phyloP scores from a whole-genome alignment of 257 asterid species.

The Salvia splendens region DNA sequence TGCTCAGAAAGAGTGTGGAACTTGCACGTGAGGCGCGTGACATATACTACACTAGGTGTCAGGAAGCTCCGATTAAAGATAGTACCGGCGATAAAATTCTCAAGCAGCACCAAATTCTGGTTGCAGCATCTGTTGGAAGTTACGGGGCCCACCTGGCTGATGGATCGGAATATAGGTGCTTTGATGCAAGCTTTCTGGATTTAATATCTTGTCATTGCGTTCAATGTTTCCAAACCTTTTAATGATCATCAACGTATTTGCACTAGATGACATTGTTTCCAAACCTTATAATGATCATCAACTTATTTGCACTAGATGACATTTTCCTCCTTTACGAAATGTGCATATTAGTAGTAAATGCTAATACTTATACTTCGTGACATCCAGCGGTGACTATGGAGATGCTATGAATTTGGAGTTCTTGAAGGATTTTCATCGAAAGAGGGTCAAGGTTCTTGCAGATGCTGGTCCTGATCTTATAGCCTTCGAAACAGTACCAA shows the following conservation, averaged over 20 bases:
- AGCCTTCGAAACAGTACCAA: conserved; percentile 91
- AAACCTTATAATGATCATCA: not conserved
- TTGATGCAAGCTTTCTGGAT: conserved; percentile 18
- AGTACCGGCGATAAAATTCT: conserved; percentile 51
- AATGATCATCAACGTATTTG: not conserved
- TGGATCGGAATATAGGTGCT: conserved; percentile 91
- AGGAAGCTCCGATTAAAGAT: conserved; percentile 43
- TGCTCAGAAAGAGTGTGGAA: conserved; percentile 80
- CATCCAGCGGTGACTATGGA: conserved; percentile 78
- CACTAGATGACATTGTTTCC: not conserved
- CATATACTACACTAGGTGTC: conserved; percentile 55
- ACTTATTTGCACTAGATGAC: not conserved
- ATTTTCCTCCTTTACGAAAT: conserved; percentile 20
- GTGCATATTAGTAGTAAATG: not conserved
- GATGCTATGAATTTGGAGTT: conserved; percentile 67
- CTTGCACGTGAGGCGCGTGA: conserved; percentile 78
- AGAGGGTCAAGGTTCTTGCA: conserved; percentile 81
- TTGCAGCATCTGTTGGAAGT: conserved; percentile 96
- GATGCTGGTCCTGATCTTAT: conserved; percentile 80
- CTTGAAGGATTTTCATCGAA: conserved; percentile 76
- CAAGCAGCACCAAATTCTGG: conserved; percentile 67
- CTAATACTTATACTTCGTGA: conserved; percentile 7
- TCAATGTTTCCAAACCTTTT: not conserved
- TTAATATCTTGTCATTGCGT: not conserved
- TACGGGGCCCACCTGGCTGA: conserved; percentile 92